Evolutionary conservation across 371 early-diverging fungal genomes (phyloP), one percentile per base, ranked within the genome.

Genomic region (Mucor racemosus): DNA sequence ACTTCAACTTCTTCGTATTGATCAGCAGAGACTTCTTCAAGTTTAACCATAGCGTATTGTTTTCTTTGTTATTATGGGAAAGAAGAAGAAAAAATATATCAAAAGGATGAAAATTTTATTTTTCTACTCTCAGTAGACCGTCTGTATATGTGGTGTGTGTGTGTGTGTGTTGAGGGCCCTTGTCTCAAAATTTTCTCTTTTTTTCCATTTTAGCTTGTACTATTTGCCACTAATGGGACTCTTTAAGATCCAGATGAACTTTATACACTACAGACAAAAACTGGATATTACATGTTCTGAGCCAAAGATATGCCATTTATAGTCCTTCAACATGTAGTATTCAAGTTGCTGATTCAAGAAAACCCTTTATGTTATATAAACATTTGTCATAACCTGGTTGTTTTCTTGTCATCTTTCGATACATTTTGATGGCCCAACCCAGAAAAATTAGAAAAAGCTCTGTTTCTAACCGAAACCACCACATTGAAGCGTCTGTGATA

Each of bases 1-100:
- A 76, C 69, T 73, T 82, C 74, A 36, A 68, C 67, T 50, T 78
- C 65, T 58, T 83, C 82, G 67, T 76, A 65, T 74, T 80, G 80
- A 53, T 84, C 82, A 57, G 69, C 73, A 65, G 78, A 75, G 60
- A 82, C 79, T 80, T 84, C 82, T 64, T 82, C 80, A 60, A 84
- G 81, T 66, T 81, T 81, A 67, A 84, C 85, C 85, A 84, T 84
- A 33, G 48, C 78, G 46, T 60, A 53, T 39, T 57, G 19, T 64
- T 55, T 31, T 41, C 36, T 41, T 10, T 15, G 21, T 53, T 53
- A 21, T 53, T 53, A 31, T 19, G n/a, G 42, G 46, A 64, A 60
- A 60, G 38, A 48, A 54, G 53, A 62, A 65, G 62, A 61, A 65
- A 46, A 60, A 44, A 61, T 17, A 50, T 41, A 62, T 42, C 54